These are phyloP conservation scores for Alnus rubra DNA, from an alignment of 306 rosid species.

Conservation along the genomic window DNA sequence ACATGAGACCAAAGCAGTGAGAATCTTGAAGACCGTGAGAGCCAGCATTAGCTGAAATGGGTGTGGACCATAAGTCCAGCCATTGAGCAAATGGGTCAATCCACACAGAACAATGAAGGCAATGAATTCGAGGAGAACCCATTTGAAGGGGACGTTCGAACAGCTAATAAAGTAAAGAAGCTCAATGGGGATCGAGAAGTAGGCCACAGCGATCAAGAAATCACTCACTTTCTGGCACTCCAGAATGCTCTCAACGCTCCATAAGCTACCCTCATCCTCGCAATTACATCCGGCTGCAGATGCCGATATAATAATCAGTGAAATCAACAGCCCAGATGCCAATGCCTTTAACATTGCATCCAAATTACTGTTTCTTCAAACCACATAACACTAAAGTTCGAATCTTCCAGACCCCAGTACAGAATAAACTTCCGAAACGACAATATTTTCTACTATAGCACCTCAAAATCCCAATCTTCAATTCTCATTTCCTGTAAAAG, in stretches of 20 bases:
- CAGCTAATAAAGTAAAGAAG: conserved; percentile 93
- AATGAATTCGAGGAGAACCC: conserved; percentile 94
- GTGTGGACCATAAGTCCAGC: conserved; percentile 99
- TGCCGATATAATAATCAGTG: conserved; percentile 49
- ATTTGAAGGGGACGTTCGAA: conserved; percentile 97
- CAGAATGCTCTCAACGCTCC: conserved; percentile 85
- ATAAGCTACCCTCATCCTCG: conserved; percentile 84
- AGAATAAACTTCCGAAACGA: conserved; percentile 4
- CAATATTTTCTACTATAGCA: conserved; percentile 33
- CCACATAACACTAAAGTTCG: conserved; percentile 52
- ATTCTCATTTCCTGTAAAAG: conserved; percentile 54
- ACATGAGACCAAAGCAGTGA: conserved; percentile 95
- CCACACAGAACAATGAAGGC: conserved; percentile 97
- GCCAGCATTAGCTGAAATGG: conserved; percentile 97
- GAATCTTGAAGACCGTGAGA: conserved; percentile 87
- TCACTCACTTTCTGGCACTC: conserved; percentile 96
- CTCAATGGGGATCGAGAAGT: conserved; percentile 95
- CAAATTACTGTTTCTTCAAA: conserved; percentile 52
- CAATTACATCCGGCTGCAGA: conserved; percentile 86
- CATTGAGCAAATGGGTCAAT: conserved; percentile 90
- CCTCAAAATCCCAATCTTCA: conserved; percentile 38
- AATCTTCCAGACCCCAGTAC: conserved; percentile 28
- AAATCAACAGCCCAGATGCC: conserved; percentile 65
- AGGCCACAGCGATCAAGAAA: conserved; percentile 97
- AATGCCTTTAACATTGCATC: conserved; percentile 90